These are phyloP conservation scores for Gloeostereum incarnatum DNA, from an alignment of 768 basidiomycete species.

Conservation along the genomic window DNA sequence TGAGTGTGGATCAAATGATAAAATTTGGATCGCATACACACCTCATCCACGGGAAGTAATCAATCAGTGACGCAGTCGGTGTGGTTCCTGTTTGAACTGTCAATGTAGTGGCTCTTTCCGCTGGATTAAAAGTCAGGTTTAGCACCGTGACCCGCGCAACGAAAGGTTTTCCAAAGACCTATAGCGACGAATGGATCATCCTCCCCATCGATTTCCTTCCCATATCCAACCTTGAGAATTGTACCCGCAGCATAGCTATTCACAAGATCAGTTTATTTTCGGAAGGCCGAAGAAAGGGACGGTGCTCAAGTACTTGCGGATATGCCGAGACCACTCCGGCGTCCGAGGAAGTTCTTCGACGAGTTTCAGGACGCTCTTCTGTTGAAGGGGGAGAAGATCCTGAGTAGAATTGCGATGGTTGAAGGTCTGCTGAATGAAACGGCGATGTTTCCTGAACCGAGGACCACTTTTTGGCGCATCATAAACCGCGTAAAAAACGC, in stretches of 20 bases:
- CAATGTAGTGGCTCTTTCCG: constrained; percentile 34
- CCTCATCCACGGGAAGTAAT: constrained; percentile 39
- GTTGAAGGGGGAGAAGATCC: constrained; percentile 30
- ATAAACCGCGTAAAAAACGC: not conserved
- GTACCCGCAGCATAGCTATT: constrained; percentile 35
- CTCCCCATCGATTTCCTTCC: constrained; percentile 30
- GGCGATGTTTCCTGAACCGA: constrained; percentile 42
- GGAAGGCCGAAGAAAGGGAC: not conserved
- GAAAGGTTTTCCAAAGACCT: constrained; percentile 18
- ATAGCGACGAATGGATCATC: constrained; percentile 34
- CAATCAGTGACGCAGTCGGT: constrained; percentile 36
- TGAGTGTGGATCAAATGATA: not conserved
- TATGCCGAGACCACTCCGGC: too few relatives aligned
- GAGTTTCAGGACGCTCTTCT: constrained; percentile 30
- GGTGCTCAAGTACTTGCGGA: constrained; percentile 24
- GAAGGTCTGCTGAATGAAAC: constrained; percentile 39
- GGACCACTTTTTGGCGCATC: constrained; percentile 24
- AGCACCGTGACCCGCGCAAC: constrained; percentile 1
- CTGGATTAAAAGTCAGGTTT: constrained; percentile 14
- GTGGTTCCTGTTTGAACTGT: constrained; percentile 37
- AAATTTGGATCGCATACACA: too few relatives aligned
- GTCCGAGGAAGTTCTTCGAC: too few relatives aligned
- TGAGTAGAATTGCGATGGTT: constrained; percentile 31
- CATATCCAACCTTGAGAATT: constrained; percentile 40
- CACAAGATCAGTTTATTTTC: not conserved